A percentile compares a stretch with the other conserved stretches of the same genome.
These are phyloP conservation scores for Trichomonascaceae sp. DNA, from an alignment of 1,139 yeast species.

Conservation along the genomic window DNA sequence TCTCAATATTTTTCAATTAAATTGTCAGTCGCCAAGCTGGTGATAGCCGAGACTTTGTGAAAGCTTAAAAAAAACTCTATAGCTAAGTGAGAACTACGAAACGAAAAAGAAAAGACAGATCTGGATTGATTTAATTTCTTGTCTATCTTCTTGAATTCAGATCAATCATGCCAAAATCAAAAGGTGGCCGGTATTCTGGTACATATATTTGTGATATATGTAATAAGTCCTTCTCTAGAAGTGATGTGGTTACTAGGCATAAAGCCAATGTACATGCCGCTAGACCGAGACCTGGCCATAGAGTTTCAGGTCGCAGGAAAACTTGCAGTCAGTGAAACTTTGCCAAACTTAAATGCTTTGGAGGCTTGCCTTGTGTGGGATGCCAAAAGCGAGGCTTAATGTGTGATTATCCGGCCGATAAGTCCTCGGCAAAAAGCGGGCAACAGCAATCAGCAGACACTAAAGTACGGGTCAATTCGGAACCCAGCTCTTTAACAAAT, in stretches of 20 bases:
- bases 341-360: slow-evolving; percentile 14
- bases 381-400: slow-evolving; percentile 12
- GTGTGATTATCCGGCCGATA: slow-evolving; percentile 10
- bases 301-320: slow-evolving; percentile 6
- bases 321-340: slow-evolving; percentile 13
- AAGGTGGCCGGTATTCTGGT: slow-evolving; percentile 2
- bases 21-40: background rate
- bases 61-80: background rate
- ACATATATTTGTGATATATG: slow-evolving; percentile 13
- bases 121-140: background rate
- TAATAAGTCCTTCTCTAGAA: slow-evolving; percentile 13
- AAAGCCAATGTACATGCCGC: slow-evolving; percentile 12
- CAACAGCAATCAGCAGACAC: background rate
- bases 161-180: slow-evolving; percentile 9
- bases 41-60: background rate
- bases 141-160: background rate
- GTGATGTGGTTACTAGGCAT: slow-evolving; percentile 15
- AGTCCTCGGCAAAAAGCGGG: background rate
- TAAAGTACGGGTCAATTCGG: background rate
- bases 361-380: slow-evolving; percentile 14
- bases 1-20: background rate
- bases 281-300: background rate
- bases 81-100: background rate
- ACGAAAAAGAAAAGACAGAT: background rate
- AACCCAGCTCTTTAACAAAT: background rate